Conservation (phyloP, 257 asterid species). For the Eucommia ulmoides region DNA sequence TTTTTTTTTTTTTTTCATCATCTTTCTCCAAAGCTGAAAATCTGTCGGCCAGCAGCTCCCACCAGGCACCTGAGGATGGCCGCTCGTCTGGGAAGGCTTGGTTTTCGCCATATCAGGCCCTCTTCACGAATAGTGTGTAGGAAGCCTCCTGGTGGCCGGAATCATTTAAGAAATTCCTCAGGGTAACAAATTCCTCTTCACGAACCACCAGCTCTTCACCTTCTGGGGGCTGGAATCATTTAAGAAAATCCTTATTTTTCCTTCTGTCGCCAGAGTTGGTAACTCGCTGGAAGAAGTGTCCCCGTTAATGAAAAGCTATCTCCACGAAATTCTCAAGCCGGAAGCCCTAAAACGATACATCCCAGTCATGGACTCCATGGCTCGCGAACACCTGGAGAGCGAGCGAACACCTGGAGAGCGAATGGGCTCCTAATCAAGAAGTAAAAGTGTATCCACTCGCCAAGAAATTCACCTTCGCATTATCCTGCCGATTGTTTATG, state of each 20-base stretch:
- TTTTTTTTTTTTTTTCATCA: background rate
- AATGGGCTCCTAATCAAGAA: constrained; percentile 1
- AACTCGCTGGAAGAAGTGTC: background rate
- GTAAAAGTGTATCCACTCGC: background rate
- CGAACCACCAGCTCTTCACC: background rate
- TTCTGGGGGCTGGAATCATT: background rate
- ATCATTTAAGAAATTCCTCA: background rate
- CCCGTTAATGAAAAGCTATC: too few species aligned
- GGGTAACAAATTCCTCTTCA: constrained; percentile 3
- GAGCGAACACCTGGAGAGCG: too few species aligned
- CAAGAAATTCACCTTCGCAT: constrained; percentile 2
- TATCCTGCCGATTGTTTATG: constrained; percentile 1
- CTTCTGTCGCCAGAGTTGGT: background rate
- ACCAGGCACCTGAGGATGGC: constrained; percentile 1
- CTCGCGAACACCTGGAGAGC: background rate
- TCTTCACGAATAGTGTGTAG: background rate
- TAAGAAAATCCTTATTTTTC: background rate
- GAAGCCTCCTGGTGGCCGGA: background rate
- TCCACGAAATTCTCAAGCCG: background rate
- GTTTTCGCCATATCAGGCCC: background rate
- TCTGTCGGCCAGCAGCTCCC: background rate
- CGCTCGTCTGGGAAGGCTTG: background rate
- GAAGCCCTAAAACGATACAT: background rate
- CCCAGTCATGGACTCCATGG: background rate
- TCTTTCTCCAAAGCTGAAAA: background rate